Evolutionary conservation across 108 stramenopile genomes (phyloP).

Genomic region (Cyclotella kingstonii): DNA sequence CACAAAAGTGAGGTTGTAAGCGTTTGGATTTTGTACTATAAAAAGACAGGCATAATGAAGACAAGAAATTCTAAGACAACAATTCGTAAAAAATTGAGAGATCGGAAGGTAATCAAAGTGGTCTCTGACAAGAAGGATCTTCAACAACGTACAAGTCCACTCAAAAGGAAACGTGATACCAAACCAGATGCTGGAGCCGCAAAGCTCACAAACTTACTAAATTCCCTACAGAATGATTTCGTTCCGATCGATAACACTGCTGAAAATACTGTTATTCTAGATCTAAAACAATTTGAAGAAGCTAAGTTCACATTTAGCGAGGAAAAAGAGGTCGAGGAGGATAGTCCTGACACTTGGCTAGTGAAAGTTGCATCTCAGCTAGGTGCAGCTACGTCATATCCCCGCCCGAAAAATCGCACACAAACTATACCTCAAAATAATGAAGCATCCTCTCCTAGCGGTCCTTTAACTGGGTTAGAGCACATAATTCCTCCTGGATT

Average conservation of each 20-base stretch:
- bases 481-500: not conserved
- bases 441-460: no score
- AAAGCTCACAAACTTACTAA: slow-evolving; percentile 11
- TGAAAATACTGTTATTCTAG: slow-evolving; percentile 19
- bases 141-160: no score
- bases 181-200: not conserved
- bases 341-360: slow-evolving; percentile 33
- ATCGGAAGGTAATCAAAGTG: no score
- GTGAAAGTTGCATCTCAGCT: slow-evolving; percentile 34
- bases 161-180: slow-evolving; percentile 1
- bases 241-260: slow-evolving; percentile 44
- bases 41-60: no score
- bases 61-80: no score
- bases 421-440: not conserved
- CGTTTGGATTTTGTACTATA: no score
- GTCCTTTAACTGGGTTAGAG: not conserved
- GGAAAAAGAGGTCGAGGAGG: slow-evolving; percentile 1
- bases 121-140: no score
- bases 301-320: not conserved
- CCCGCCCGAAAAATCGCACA: slow-evolving; percentile 1
- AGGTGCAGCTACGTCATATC: slow-evolving; percentile 11
- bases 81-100: no score
- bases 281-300: slow-evolving; percentile 1
- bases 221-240: slow-evolving; percentile 7
- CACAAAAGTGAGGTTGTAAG: no score